Evolutionary conservation across 202 grass and related monocot species (phyloP), one percentile per base, ranked within the genome.

Genomic region (Eragrostis tef): DNA sequence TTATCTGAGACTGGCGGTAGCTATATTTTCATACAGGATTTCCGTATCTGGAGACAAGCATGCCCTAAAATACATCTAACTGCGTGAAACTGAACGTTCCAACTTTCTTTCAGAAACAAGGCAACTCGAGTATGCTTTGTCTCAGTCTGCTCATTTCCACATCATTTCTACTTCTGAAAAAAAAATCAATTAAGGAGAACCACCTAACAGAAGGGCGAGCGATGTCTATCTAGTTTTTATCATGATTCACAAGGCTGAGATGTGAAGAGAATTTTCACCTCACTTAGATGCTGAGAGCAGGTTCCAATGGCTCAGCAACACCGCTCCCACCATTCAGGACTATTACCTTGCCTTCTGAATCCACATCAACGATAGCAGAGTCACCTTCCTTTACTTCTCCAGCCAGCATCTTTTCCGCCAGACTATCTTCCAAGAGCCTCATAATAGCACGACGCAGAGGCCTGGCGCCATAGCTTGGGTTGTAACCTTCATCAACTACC

Each of bases 401-500:
- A 79, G 90, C 90, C 50, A 97, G 84, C 84, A 97, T 91, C 78
- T 93, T 93, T 71, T 97, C 93, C 0, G 93, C 93, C 34, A 96
- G 82, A 31, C 93, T 96, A 70, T 96, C 93, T 79, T 96, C 93
- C 62, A 97, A 66, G 29, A 97, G 90, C 64, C 93, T 84, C 90
- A 93, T 97, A 31, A 97, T 97, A 67, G 93, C 93, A 65, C 93
- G 88, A 4, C 93, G 86, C 44, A 97, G 71, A 20, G 93, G 93
- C 67, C 93, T 93, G 7, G 93, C 93, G 70, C 90, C 93, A 26
- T 97, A 97, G 41, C 90, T 93, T 0, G 93, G 93, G 78, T 93
- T 93, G 79, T 93, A 97, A 43, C 93, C 93, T 81, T 97, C 93
- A 0, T 97, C 90, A n/a, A 97, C 93, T 45, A 97, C 86, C 54